Conservation (phyloP, 345 rosid genomes). For the Salix dunnii region DNA sequence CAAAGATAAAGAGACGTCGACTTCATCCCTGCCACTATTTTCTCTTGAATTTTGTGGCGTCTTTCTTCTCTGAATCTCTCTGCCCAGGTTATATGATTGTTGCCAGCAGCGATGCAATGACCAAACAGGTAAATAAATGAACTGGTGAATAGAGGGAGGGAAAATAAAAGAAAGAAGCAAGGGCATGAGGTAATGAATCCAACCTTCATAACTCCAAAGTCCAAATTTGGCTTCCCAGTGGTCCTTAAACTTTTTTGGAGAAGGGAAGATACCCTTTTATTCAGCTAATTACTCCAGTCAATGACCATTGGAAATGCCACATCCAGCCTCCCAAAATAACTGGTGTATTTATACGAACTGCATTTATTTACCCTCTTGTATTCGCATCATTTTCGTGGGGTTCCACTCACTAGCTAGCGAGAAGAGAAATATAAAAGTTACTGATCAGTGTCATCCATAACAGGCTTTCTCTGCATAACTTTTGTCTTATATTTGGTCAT, state of each 20-base stretch:
- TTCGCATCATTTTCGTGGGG: constrained; percentile 9
- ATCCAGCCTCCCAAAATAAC: neutral
- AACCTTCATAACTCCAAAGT: neutral
- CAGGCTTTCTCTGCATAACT: constrained; percentile 11
- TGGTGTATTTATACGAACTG: neutral
- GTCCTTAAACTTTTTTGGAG: constrained; percentile 22
- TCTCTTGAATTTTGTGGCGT: constrained; percentile 24
- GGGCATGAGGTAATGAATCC: neutral
- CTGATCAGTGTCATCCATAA: constrained; percentile 4
- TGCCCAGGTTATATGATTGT: constrained; percentile 26
- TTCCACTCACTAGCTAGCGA: constrained; percentile 9
- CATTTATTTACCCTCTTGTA: constrained; percentile 19
- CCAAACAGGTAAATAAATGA: neutral
- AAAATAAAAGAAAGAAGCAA: neutral
- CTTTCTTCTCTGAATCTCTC: constrained; percentile 20
- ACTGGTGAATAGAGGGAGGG: neutral
- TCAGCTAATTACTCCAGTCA: neutral
- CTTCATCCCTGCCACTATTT: constrained; percentile 2
- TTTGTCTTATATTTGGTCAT: constrained; percentile 14
- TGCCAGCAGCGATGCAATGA: constrained; percentile 4
- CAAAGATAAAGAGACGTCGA: neutral
- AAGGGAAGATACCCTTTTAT: neutral
- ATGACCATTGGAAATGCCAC: neutral
- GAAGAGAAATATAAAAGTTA: constrained; percentile 5
- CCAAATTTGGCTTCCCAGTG: constrained; percentile 16